A percentile compares a stretch with the other conserved stretches of the same genome.
Evolutionary conservation across 805 yeast species (phyloP).

Genomic region (Teunomyces atbi): DNA sequence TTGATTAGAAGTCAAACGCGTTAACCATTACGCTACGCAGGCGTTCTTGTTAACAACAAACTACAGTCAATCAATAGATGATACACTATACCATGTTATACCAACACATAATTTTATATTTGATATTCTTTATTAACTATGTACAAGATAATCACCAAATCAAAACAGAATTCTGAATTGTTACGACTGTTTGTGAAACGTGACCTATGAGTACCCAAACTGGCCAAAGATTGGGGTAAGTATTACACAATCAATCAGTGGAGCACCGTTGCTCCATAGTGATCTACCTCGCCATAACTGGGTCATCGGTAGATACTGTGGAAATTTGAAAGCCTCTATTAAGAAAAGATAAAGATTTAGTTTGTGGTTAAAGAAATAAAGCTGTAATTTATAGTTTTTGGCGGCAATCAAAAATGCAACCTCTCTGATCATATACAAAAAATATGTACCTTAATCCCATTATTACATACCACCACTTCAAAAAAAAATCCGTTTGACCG

Average conservation of each 20-base stretch:
- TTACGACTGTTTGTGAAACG: neutral
- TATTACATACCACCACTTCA: too few species aligned
- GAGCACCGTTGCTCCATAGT: neutral
- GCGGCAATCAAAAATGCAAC: too few species aligned
- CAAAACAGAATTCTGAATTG: neutral
- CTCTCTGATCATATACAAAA: too few species aligned
- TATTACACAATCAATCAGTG: neutral
- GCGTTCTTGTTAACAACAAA: slow-evolving; percentile 2
- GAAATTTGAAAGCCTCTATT: neutral
- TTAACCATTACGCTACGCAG: slow-evolving; percentile 21
- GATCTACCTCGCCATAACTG: neutral
- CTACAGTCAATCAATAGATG: neutral
- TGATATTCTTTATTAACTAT: neutral
- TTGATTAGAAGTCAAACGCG: slow-evolving; percentile 25
- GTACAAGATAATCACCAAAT: neutral
- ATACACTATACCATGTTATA: neutral
- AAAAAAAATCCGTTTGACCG: too few species aligned
- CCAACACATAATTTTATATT: neutral
- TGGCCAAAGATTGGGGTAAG: neutral
- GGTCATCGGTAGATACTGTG: neutral
- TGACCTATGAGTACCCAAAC: neutral
- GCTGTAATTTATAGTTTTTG: too few species aligned
- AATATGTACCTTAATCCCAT: too few species aligned
- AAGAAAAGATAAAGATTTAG: neutral
- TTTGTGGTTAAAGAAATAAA: neutral